Base-by-base conservation (phyloP, 352 stramenopile genomes). In the Phytophthora citrophthora region DNA sequence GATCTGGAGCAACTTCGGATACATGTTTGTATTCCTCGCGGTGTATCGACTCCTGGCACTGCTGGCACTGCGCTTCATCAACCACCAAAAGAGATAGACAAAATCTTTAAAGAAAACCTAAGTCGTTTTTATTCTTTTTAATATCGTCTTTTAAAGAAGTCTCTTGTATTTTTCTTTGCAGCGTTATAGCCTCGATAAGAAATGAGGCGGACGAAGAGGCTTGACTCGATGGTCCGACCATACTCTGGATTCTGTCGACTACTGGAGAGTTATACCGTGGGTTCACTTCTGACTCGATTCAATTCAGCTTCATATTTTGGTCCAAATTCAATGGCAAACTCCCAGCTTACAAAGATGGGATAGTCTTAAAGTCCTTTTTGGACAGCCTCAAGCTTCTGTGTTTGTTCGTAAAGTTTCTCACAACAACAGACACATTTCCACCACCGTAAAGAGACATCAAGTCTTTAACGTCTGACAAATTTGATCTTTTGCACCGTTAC, bases 1-100 rank as follows among this genome's bases (percentile, higher is more conserved):
- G 47, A 71, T 76, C 38, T 51, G 50, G 46, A 29, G 20, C 24
- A 64, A 81, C 49, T 77, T 79, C 26, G 64, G 58, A 11, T 58
- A 63, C 27, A 11, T 76, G 0, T 38, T 79, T 15, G 49, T 67
- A 15, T 79, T 66, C 40, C 66, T 78, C 15, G 61, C 49, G 3
- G 40, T 74, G 15, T 82, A 69, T 34, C 70, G 66, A 3, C 2
- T 82, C 0, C 45, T 84, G 2, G 68, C 34, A 1, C 40, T 77
- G 3, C 16, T 84, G 2, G 45, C 71, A 18, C 46, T 83, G 49
- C 71, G 75, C 47, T 83, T 72, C 43, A 47, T 83, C 41, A 83
- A 81, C 52, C 70, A 79, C 61, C 65, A 79, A 36, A 76, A 79
- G 62, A 63, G 64, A 50, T 80, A 85, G 15, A 8, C 27, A 32